Evolutionary conservation across 164 flowering plant genomes (phyloP), one percentile per base, ranked within the genome.

Genomic region (Berberis vulgaris): DNA sequence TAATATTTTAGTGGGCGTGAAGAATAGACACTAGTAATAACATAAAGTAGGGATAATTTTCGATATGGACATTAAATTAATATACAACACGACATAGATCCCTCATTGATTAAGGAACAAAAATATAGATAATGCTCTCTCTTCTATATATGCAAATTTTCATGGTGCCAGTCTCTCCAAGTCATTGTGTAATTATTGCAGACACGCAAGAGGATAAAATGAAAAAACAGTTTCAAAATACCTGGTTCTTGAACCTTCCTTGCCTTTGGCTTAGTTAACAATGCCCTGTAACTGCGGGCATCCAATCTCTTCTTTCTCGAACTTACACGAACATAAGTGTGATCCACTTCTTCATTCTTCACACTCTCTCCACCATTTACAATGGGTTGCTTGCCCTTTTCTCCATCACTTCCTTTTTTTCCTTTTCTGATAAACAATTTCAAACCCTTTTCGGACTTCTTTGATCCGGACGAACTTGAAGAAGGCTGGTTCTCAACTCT

Each of bases 241-340:
- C 88, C 87, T 76, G 74, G 13, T 5, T 52, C 64, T 52, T 63
- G 60, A 44, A 2, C 54, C 52, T 71, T 69, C 66, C 59, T 72
- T 41, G n/a, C 6, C 52, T 54, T 62, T 26, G 62, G 46, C 58
- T 42, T 55, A 55, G 7, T 43, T 26, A 79, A 63, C 2, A 71
- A 50, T 70, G 74, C 74, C 70, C 68, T 74, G 67, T 73, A 83
- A 57, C 68, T 62, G 59, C 80, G 83, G 49, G 84, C 83, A 79
- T 76, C 63, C 76, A 77, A 58, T 65, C 71, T 73, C 61, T 71
- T 78, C 65, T 61, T 69, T 45, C 60, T 66, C 6, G 2, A 49
- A 39, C 46, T 2, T 42, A 55, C 63, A 43, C 45, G 45, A 60
- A 41, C 52, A 45, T 72, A 5, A 12, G 43, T 54, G 1, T 6